A percentile compares a stretch with the other conserved stretches of the same genome.
Conservation (phyloP, 768 basidiomycete species). For the Cyclocybe cylindracea region DNA sequence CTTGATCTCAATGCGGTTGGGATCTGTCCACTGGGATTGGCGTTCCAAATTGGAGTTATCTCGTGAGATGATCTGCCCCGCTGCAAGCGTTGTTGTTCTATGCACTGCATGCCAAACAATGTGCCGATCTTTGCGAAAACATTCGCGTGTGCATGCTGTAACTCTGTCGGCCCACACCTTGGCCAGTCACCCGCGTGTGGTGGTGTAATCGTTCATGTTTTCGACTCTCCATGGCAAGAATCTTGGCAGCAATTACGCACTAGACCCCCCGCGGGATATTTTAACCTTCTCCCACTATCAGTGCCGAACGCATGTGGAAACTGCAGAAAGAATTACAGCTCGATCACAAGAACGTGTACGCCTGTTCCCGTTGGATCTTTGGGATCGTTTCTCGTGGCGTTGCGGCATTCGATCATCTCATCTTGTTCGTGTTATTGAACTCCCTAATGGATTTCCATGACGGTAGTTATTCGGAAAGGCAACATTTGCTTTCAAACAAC, state of each 20-base stretch:
- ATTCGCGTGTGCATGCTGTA: neutral
- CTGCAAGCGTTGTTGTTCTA: conserved; percentile 12
- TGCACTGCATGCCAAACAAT: conserved; percentile 9
- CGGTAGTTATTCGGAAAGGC: conserved; percentile 24
- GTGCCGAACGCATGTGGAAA: conserved; percentile 20
- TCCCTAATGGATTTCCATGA: conserved; percentile 12
- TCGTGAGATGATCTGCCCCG: conserved; percentile 16
- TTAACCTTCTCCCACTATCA: conserved; percentile 13
- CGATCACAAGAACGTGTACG: neutral
- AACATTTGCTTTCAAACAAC: conserved; percentile 10
- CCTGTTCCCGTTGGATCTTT: conserved; percentile 7
- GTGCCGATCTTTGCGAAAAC: neutral
- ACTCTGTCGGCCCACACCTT: conserved; percentile 5
- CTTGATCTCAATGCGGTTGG: conserved; percentile 14
- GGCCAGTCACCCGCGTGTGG: conserved; percentile 7
- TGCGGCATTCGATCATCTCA: conserved; percentile 20
- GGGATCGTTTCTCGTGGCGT: conserved; percentile 18
- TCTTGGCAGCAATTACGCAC: conserved; percentile 19
- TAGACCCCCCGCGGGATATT: conserved; percentile 11
- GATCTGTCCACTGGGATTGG: conserved; percentile 1
- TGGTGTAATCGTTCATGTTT: conserved; percentile 14
- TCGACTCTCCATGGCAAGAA: conserved; percentile 10
- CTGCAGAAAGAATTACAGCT: conserved; percentile 5
- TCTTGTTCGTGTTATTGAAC: conserved; percentile 16
- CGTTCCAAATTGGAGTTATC: neutral